Evolutionary conservation across 139 green algal species (phyloP), one percentile per base, ranked within the genome.

Genomic region (Chlamydomonas sp.): DNA sequence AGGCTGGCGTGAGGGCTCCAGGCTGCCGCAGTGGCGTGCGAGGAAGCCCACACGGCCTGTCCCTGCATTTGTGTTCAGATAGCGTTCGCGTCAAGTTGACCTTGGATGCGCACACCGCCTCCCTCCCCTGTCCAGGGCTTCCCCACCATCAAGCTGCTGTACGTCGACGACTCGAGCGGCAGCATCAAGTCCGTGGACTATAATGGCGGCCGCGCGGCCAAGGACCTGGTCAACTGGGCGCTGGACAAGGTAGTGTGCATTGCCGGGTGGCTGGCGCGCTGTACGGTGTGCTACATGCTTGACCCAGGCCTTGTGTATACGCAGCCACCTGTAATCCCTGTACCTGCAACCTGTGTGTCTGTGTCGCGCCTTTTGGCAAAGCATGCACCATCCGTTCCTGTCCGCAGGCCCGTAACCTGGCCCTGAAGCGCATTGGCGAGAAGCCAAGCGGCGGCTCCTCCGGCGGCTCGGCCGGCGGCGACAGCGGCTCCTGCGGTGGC

Each of bases 61-160:
- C 31, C 31, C 31, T 49, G 31, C 31, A 49, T 49, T 49, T 49
- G 31, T 0, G 31, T 49, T 49, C 31, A 49, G 31, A 49, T 49
- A 0, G 31, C 0, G 31, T 49, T 49, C 31, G 31, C 31, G 31
- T 49, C 31, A 49, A 49, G 31, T 49, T 49, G 31, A 49, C 31
- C 31, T 49, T 49, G 31, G 0, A 49, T 49, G 31, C 31, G 31
- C 31, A 49, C 31, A 49, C 31, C 31, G 31, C 15, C 9, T 57
- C 15, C 9, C 75, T 10, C 31, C 17, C 59, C 5, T 58, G 69
- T 95, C 59, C 87, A 91, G 74, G 97, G 97, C 69, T 99, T 98
- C 94, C 97, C 97, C 63, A 99, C 97, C 72, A 93, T 99, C 89
- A 97, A 98, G 92, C 87, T 97, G 17, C 63, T 97, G 49, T 93